Base-by-base conservation (phyloP, 345 rosid species). In the Bruguiera parviflora region DNA sequence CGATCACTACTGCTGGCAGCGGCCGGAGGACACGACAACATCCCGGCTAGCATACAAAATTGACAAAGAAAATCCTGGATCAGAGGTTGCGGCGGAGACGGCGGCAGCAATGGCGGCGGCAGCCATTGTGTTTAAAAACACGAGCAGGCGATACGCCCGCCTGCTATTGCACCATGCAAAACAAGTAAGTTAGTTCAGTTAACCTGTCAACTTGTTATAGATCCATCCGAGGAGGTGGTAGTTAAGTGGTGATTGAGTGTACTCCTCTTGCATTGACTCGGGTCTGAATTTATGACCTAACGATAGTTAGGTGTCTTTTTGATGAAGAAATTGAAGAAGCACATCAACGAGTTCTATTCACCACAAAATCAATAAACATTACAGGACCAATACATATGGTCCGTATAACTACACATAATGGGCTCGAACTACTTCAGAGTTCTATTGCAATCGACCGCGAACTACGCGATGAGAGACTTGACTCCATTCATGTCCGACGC, bases 1-100 rank as follows among this genome's bases (percentile, higher is more conserved):
- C 13, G 98, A 94, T 53, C 98, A 94, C 64, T 87, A 87, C 61
- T 91, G 98, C 56, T 94, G 98, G 98, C 97, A 94, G 77, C 81
- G 96, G 65, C 96, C 96, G n/a, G 97, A 94, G 77, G 98, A 94
- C 82, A 94, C 91, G 98, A 87, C 90, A 7, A 91, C 96, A 0
- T 79, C 92, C 0, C 66, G 96, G 43, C 86, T 55, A 37, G 98
- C 90, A 8, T 87, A 82, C 73, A 89, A 82, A 65, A 81, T 94
- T 33, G 96, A 94, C 6, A 78, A 84, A 65, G 76, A 77, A 8
- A 87, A 84, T 73, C 97, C 97, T 0, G 98, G 97, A 3, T 91
- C 98, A 0, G 98, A 94, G 5, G 82, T 91, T 0, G 90, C 90
- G 0, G 88, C 87, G 0, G 97, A 94, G 75, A 91, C 95, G 0